Conservation (phyloP, 2,329 filamentous ascomycete species). For the Penicillium verrucosum region DNA sequence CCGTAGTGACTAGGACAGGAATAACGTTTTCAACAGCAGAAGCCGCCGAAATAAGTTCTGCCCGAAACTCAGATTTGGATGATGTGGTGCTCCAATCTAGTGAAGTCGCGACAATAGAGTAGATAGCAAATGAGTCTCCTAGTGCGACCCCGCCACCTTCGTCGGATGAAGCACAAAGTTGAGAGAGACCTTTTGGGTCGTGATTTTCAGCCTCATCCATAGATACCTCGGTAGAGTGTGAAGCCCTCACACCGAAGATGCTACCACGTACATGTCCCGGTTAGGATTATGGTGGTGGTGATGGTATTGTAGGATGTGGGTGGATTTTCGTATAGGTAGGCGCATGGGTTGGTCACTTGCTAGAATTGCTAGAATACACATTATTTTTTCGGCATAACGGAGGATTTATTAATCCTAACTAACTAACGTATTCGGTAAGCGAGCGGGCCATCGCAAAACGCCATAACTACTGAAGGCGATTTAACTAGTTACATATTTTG, state of each 20-base stretch:
- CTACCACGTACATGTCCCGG: neutral
- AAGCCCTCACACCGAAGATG: neutral
- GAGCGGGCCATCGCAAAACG: too few species aligned
- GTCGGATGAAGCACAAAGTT: conserved; percentile 6
- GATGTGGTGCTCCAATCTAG: neutral
- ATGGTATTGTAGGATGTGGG: too few species aligned
- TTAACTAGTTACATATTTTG: too few species aligned
- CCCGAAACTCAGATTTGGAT: neutral
- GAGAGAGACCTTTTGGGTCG: neutral
- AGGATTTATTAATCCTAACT: too few species aligned
- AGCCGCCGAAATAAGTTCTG: neutral
- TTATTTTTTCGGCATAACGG: too few species aligned
- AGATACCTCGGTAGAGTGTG: neutral
- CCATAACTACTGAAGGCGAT: too few species aligned
- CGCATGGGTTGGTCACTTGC: neutral
- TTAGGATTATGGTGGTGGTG: neutral
- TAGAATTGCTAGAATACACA: neutral
- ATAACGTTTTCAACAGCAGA: neutral
- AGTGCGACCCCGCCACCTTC: conserved; percentile 7
- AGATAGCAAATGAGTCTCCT: conserved; percentile 6
- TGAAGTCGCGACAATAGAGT: conserved; percentile 8
- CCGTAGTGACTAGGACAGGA: neutral
- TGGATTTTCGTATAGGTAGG: neutral
- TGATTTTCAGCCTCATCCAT: neutral
- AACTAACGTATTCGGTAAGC: too few species aligned